Conservation (phyloP, 768 basidiomycete genomes). For the Gyrodon lividus region DNA sequence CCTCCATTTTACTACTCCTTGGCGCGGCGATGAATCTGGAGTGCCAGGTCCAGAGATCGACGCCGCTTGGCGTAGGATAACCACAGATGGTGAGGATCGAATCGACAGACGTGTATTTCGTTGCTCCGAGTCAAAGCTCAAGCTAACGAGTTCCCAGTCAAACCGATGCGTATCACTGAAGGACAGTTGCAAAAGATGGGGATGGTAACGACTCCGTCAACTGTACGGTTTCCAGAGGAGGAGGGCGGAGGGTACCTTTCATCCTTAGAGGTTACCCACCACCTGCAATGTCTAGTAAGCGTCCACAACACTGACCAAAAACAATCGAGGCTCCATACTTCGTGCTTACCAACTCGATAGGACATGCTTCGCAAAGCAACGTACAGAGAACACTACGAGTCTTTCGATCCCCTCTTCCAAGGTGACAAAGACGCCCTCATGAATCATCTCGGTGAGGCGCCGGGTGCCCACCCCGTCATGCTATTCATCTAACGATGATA, state of each 20-base stretch:
- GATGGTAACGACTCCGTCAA: neutral
- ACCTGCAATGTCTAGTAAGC: constrained; percentile 9
- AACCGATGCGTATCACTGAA: neutral
- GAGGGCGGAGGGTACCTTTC: constrained; percentile 9
- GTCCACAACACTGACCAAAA: too few species aligned
- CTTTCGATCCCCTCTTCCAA: constrained; percentile 1
- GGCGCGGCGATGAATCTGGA: constrained; percentile 5
- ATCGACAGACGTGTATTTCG: neutral
- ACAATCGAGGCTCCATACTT: too few species aligned
- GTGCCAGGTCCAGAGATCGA: constrained; percentile 9
- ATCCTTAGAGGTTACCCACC: constrained; percentile 4
- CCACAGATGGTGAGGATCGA: neutral
- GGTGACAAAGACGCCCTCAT: neutral
- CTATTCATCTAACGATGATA: neutral
- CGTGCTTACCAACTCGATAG: neutral
- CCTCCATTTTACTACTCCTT: constrained; percentile 5
- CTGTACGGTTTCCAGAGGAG: constrained; percentile 2
- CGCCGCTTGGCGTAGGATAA: constrained; percentile 7
- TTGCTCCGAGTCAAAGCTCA: neutral
- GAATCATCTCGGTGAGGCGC: constrained; percentile 7
- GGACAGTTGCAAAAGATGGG: constrained; percentile 2
- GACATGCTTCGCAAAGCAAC: constrained; percentile 11
- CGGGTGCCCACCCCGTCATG: neutral
- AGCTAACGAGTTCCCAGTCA: neutral
- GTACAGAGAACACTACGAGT: constrained; percentile 1